A percentile compares a stretch with the other conserved stretches of the same genome.
phyloP scores from a whole-genome alignment of 139 green algal species.

The Volvox reticuliferus region DNA sequence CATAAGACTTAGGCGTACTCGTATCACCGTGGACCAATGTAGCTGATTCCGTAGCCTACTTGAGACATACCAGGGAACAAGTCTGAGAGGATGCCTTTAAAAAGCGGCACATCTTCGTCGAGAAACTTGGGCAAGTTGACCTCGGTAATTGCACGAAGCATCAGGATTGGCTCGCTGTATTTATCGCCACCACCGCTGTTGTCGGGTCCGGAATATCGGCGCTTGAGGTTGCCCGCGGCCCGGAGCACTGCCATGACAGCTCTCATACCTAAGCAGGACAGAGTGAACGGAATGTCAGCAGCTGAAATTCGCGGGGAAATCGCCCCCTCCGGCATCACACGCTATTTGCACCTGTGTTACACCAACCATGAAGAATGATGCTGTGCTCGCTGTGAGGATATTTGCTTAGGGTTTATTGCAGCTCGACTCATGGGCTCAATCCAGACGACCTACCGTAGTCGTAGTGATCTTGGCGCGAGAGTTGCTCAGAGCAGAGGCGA shows the following conservation, averaged over 20 bases:
- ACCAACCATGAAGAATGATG: no score
- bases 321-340: no score
- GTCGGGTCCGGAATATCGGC: constrained; percentile 47
- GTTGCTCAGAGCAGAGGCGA: constrained; percentile 84
- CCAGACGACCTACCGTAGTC: constrained; percentile 68
- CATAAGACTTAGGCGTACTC: no score
- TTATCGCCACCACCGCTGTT: background rate
- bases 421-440: no score
- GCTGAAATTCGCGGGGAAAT: no score
- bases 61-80: constrained; percentile 73
- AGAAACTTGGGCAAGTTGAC: constrained; percentile 91
- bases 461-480: constrained; percentile 81
- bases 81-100: constrained; percentile 80
- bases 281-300: no score
- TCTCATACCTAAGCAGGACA: constrained; percentile 67
- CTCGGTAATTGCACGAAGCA: constrained; percentile 81
- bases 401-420: no score
- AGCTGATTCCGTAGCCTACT: no score
- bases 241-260: constrained; percentile 84
- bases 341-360: no score
- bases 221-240: constrained; percentile 73
- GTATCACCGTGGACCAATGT: no score
- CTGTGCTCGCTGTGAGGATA: no score
- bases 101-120: constrained; percentile 84
- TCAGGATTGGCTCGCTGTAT: constrained; percentile 77